phyloP scores from a whole-genome alignment of 768 basidiomycete species.

The Boletus fagicola region DNA sequence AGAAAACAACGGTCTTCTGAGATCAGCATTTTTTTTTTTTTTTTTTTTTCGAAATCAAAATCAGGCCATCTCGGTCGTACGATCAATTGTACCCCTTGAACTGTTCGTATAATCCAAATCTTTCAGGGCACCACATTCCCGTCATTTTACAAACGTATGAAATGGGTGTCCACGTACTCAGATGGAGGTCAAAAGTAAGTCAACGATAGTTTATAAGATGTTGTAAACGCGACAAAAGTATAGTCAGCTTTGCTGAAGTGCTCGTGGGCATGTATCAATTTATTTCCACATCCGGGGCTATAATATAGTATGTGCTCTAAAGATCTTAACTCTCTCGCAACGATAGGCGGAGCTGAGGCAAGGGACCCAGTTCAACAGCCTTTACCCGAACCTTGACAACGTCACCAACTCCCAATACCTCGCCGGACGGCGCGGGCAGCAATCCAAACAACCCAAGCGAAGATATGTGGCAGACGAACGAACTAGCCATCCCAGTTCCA shows the following conservation, averaged over 20 bases:
- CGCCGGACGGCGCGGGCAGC: slow-evolving; percentile 9
- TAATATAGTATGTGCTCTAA: background rate
- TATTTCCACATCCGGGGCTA: background rate
- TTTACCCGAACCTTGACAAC: slow-evolving; percentile 27
- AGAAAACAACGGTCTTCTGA: too few relatives aligned
- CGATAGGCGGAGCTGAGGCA: slow-evolving; percentile 26
- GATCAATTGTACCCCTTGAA: too few relatives aligned
- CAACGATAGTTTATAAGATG: background rate
- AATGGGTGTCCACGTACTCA: background rate
- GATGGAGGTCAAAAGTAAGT: background rate
- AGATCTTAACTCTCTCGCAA: slow-evolving; percentile 3
- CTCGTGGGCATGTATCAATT: background rate
- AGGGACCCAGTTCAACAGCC: slow-evolving; percentile 30
- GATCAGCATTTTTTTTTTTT: background rate
- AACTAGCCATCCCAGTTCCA: slow-evolving; percentile 10
- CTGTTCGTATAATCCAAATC: background rate
- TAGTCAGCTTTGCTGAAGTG: background rate
- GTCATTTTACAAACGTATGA: background rate
- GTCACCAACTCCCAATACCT: slow-evolving; percentile 25
- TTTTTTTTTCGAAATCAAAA: background rate
- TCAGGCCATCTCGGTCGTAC: slow-evolving; percentile 15
- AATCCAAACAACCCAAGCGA: slow-evolving; percentile 26
- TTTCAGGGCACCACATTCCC: background rate
- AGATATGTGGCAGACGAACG: slow-evolving; percentile 24
- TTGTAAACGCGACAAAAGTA: background rate